Evolutionary conservation across 2,329 filamentous ascomycete species (phyloP).

Genomic region (Ascochyta koolunga): DNA sequence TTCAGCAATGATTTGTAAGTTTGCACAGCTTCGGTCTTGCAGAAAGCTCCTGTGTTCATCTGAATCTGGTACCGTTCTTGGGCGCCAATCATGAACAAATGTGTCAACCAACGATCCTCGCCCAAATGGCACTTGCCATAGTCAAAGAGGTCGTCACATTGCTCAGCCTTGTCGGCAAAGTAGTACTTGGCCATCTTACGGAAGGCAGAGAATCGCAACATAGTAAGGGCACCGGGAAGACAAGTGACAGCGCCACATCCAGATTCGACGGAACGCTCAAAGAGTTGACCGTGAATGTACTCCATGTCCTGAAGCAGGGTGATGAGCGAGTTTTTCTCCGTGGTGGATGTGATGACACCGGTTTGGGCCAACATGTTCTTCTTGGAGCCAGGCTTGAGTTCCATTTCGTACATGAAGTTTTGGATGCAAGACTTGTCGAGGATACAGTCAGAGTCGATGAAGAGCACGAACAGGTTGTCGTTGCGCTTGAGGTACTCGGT

Average conservation of each 20-base stretch:
- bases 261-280: constrained; percentile 94
- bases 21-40: constrained; percentile 97
- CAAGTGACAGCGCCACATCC: constrained; percentile 94
- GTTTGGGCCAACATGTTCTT: constrained; percentile 97
- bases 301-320: constrained; percentile 97
- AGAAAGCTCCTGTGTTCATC: constrained; percentile 97
- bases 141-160: constrained; percentile 94
- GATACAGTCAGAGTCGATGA: constrained; percentile 97
- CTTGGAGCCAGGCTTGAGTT: constrained; percentile 89
- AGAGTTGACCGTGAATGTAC: constrained; percentile 95
- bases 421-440: constrained; percentile 89
- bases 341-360: constrained; percentile 94
- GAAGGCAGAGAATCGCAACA: constrained; percentile 95
- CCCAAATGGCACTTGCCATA: constrained; percentile 95
- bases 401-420: constrained; percentile 99
- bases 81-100: constrained; percentile 98
- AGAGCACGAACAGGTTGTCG: constrained; percentile 92
- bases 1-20: constrained; percentile 85
- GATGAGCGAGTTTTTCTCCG: constrained; percentile 83
- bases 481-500: constrained; percentile 82
- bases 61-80: constrained; percentile 94
- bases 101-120: constrained; percentile 95
- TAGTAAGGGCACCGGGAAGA: constrained; percentile 91
- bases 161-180: constrained; percentile 94
- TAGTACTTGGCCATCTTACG: constrained; percentile 97